These are phyloP conservation scores for Hansenula lynferdii DNA, from an alignment of 1,139 yeast species.

Conservation along the genomic window DNA sequence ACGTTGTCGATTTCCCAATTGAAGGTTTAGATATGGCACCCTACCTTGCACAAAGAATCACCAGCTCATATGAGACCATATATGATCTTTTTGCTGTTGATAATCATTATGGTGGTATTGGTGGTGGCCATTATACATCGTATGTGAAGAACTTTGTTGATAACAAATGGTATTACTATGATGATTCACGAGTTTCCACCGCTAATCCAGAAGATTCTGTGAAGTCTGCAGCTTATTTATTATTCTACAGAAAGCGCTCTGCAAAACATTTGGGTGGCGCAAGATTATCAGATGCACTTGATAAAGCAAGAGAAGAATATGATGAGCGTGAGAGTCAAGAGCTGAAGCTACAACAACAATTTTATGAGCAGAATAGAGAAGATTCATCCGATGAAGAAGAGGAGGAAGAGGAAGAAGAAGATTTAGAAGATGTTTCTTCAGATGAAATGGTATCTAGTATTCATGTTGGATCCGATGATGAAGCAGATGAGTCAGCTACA, in stretches of 20 bases:
- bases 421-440: neutral
- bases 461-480: constrained; percentile 20
- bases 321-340: constrained; percentile 17
- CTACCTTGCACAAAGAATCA: constrained; percentile 40
- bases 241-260: constrained; percentile 68
- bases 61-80: constrained; percentile 32
- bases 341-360: constrained; percentile 17
- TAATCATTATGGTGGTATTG: constrained; percentile 93
- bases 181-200: constrained; percentile 73
- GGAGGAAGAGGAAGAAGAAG: no score
- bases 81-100: constrained; percentile 93
- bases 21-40: constrained; percentile 70
- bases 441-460: constrained; percentile 14
- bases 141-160: constrained; percentile 78
- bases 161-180: constrained; percentile 81
- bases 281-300: constrained; percentile 26
- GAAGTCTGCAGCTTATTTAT: constrained; percentile 81
- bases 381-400: constrained; percentile 24
- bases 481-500: constrained; percentile 12
- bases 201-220: constrained; percentile 58
- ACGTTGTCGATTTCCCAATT: constrained; percentile 82
- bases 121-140: constrained; percentile 98
- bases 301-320: constrained; percentile 26
- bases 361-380: constrained; percentile 18
- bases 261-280: constrained; percentile 24